A percentile compares a stretch with the other conserved stretches of the same genome.
phyloP scores from a whole-genome alignment of 2,329 filamentous ascomycete species.

The Sarocladium brachiariae region DNA sequence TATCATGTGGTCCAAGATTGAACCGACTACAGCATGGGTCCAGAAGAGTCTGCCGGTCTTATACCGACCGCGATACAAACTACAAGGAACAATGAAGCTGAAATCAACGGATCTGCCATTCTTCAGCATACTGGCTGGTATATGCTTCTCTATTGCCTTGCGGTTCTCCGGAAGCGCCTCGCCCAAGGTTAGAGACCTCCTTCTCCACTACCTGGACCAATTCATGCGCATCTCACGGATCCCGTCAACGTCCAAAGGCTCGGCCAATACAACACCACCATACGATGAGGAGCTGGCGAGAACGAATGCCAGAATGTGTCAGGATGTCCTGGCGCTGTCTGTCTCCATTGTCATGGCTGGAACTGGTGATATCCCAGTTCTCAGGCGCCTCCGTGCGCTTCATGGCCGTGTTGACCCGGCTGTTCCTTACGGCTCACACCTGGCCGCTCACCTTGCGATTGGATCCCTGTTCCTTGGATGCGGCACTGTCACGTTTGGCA shows the following conservation, averaged over 20 bases:
- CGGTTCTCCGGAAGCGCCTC: constrained; percentile 70
- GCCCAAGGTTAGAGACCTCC: constrained; percentile 64
- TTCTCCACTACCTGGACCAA: constrained; percentile 79
- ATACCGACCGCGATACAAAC: constrained; percentile 56
- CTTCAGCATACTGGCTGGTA: constrained; percentile 83
- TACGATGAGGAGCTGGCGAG: constrained; percentile 84
- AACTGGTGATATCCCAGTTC: constrained; percentile 79
- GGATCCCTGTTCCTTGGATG: constrained; percentile 87
- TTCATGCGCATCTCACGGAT: constrained; percentile 72
- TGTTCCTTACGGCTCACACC: constrained; percentile 86
- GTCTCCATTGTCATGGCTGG: constrained; percentile 90
- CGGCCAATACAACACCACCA: constrained; percentile 26
- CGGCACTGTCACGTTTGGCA: constrained; percentile 86
- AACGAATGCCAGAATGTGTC: constrained; percentile 81
- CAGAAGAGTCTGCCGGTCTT: constrained; percentile 61
- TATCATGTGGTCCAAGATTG: constrained; percentile 85
- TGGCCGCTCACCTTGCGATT: constrained; percentile 87
- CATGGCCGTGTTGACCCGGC: constrained; percentile 81
- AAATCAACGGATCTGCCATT: constrained; percentile 82
- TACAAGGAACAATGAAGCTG: constrained; percentile 55
- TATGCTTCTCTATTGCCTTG: constrained; percentile 74
- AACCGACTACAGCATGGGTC: constrained; percentile 69
- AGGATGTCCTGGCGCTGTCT: constrained; percentile 78
- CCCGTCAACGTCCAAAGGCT: constrained; percentile 16
- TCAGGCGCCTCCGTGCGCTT: constrained; percentile 77